Evolutionary conservation across 2,329 filamentous ascomycete genomes (phyloP), one percentile per base, ranked within the genome.

Genomic region (Emmonsiellopsis sp.): DNA sequence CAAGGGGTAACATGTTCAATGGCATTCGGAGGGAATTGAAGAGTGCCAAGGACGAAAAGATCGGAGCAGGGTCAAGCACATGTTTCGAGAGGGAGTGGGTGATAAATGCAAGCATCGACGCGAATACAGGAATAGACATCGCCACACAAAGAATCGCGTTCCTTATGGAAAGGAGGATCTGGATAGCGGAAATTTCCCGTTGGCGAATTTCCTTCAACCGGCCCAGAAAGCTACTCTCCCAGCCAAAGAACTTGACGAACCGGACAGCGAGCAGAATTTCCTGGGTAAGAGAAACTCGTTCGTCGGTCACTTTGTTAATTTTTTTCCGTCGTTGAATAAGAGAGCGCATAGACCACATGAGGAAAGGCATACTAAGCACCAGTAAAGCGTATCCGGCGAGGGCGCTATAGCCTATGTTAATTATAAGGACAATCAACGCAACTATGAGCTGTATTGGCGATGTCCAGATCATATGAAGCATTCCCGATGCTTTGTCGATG

Each of bases 201-300:
- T 77, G 77, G 54, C 92, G 82, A 57, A 95, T 86, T 26, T 83
- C 79, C 49, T 82, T 81, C 13, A 96, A 78, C 11, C 90, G 83
- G 50, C 83, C 78, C 10, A 96, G 74, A 65, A 97, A 96, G 35
- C 88, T 86, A 54, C 80, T 85, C 67, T 97, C 92, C 92, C 92
- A 97, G 7, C 90, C 91, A 66, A 96, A 97, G 69, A 83, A 96
- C 69, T 97, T 97, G 71, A 97, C 92, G 64, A 97, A 96, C 30
- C 91, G 82, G 26, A 96, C 91, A 0, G 89, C 88, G 61, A 90
- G 86, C 11, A 97, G 65, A 50, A 97, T 95, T 66, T 97, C 92
- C 66, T 96, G 91, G 0, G 90, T 96, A 35, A 97, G 75, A 51
- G 87, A 87, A 7, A 97, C 91, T 58, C 92, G 83, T 71, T 94